Conservation (phyloP, 495 filamentous ascomycete species). For the Lentithecium fluviatile region DNA sequence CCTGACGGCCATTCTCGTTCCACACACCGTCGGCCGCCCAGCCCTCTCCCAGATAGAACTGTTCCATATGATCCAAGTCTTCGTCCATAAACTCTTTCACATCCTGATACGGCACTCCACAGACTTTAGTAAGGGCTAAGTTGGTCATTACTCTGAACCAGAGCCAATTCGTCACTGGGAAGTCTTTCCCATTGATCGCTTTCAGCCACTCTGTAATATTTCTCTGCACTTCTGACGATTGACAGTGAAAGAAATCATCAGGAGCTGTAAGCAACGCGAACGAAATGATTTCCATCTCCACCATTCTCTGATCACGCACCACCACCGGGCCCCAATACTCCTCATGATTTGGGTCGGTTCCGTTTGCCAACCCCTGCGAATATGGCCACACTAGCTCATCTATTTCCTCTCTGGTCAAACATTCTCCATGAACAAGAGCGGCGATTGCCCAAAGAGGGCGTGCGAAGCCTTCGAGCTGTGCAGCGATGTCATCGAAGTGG, state of each 20-base stretch:
- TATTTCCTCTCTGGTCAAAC: conserved; percentile 1
- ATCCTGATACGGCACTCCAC: conserved; percentile 14
- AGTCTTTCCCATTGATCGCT: conserved; percentile 23
- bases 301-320: conserved; percentile 20
- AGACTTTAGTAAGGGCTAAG: conserved; percentile 17
- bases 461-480: conserved; percentile 24
- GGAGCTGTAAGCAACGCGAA: conserved; percentile 21
- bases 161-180: conserved; percentile 21
- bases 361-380: conserved; percentile 15
- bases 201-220: conserved; percentile 16
- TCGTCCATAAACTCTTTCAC: conserved; percentile 10
- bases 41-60: conserved; percentile 12
- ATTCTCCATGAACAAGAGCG: conserved; percentile 5
- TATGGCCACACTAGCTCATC: conserved; percentile 5
- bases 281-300: conserved; percentile 29
- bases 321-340: conserved; percentile 26
- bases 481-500: conserved; percentile 25
- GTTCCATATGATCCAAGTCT: conserved; percentile 20
- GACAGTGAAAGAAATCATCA: conserved; percentile 11
- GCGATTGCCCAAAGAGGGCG: conserved; percentile 23
- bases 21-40: conserved; percentile 24
- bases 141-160: conserved; percentile 29
- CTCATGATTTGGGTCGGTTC: conserved; percentile 17
- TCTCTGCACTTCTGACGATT: conserved; percentile 1
- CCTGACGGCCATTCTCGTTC: conserved; percentile 18